A percentile compares a stretch with the other conserved stretches of the same genome.
Conservation (phyloP, 2,329 filamentous ascomycete species). For the Trichoderma harzianum region DNA sequence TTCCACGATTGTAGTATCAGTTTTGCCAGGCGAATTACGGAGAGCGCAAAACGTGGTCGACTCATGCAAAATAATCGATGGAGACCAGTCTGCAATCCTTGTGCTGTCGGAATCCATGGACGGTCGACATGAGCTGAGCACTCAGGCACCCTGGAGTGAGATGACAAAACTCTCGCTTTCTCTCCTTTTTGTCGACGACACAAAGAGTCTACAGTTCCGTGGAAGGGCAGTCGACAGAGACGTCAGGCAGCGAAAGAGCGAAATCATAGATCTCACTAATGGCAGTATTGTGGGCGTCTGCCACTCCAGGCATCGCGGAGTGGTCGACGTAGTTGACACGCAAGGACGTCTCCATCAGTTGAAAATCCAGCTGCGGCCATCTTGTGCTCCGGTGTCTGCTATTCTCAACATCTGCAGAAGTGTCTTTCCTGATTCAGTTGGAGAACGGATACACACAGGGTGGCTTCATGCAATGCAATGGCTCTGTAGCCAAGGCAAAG, state of each 20-base stretch:
- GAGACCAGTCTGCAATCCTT: conserved; percentile 63
- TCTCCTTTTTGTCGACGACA: conserved; percentile 56
- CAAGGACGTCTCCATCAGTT: conserved; percentile 62
- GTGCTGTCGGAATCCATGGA: conserved; percentile 64
- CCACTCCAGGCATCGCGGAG: conserved; percentile 56
- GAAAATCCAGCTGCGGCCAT: conserved; percentile 63
- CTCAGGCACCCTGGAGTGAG: conserved; percentile 73
- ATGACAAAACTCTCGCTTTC: conserved; percentile 66
- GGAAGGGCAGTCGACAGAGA: conserved; percentile 53
- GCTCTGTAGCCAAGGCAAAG: conserved; percentile 51
- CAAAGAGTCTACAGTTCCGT: conserved; percentile 56
- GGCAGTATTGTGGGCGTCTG: conserved; percentile 53
- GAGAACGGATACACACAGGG: conserved; percentile 59
- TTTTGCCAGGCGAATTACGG: conserved; percentile 46
- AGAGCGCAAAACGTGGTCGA: conserved; percentile 67
- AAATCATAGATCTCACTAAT: conserved; percentile 45
- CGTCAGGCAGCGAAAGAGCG: conserved; percentile 42
- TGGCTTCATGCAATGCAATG: conserved; percentile 76
- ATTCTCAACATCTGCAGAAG: conserved; percentile 62
- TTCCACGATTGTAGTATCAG: conserved; percentile 25
- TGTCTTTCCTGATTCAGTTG: conserved; percentile 57
- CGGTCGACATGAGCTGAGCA: conserved; percentile 63
- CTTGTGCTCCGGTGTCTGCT: conserved; percentile 57
- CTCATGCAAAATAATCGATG: conserved; percentile 68
- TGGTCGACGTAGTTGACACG: conserved; percentile 65